These are phyloP conservation scores for Salvia rosmarinus DNA, from an alignment of 257 asterid species.

Conservation along the genomic window DNA sequence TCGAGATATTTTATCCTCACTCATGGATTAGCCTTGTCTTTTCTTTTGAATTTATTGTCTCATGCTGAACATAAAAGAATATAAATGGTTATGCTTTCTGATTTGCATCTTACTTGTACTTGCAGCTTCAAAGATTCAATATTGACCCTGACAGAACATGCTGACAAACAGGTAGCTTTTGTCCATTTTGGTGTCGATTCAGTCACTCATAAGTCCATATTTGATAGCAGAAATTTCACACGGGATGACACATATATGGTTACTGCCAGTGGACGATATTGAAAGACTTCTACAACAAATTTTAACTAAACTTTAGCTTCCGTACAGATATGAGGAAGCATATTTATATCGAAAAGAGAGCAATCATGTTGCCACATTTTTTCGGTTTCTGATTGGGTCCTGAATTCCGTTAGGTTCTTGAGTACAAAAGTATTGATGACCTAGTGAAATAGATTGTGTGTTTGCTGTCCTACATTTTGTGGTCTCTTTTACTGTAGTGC, in stretches of 20 bases:
- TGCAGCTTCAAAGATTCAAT: constrained; percentile 60
- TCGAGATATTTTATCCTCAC: no score
- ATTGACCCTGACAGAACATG: constrained; percentile 51
- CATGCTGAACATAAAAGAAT: background rate
- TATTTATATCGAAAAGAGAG: background rate
- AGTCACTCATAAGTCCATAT: constrained; percentile 8
- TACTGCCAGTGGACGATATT: background rate
- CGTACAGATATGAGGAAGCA: background rate
- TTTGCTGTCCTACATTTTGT: constrained; percentile 18
- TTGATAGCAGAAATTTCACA: constrained; percentile 20
- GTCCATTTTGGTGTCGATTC: constrained; percentile 15
- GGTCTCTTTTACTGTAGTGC: constrained; percentile 3
- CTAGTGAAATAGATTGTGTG: background rate
- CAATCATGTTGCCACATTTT: background rate
- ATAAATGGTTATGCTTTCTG: constrained; percentile 17
- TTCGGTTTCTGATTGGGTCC: background rate
- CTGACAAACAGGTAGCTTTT: constrained; percentile 51
- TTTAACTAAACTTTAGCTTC: constrained; percentile 11
- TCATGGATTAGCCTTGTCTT: background rate
- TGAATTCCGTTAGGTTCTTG: constrained; percentile 7
- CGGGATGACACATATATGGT: background rate
- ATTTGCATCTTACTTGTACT: constrained; percentile 31
- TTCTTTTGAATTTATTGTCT: constrained; percentile 6
- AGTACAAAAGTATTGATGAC: background rate
- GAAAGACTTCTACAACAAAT: background rate